These are phyloP conservation scores for Magnolia officinalis DNA, from an alignment of 164 flowering plant species.

Conservation along the genomic window DNA sequence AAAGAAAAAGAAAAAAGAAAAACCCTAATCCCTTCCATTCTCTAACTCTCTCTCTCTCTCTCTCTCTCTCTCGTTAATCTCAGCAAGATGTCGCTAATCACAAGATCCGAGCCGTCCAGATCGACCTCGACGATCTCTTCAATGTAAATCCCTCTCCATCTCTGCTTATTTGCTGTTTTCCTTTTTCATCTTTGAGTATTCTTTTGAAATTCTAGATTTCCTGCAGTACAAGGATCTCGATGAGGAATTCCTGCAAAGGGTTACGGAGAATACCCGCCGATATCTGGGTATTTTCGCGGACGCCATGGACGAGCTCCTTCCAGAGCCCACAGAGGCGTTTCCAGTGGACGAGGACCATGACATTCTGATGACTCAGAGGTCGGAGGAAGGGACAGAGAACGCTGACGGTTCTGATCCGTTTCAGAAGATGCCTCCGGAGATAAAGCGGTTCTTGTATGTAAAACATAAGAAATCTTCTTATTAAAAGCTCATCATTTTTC, in stretches of 20 bases:
- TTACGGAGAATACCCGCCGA: conserved; percentile 76
- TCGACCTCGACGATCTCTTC: conserved; percentile 75
- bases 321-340: conserved; percentile 82
- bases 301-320: conserved; percentile 85
- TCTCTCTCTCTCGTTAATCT: conserved; percentile 2
- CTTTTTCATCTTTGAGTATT: background rate
- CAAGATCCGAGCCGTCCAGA: conserved; percentile 55
- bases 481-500: no score
- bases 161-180: background rate
- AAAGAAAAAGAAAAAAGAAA: no score
- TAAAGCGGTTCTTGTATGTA: conserved; percentile 83
- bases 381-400: conserved; percentile 67
- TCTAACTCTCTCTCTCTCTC: background rate
- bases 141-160: conserved; percentile 35
- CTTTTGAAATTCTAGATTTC: background rate
- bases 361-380: conserved; percentile 82
- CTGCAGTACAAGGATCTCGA: conserved; percentile 77
- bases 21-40: background rate
- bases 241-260: conserved; percentile 71
- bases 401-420: conserved; percentile 61
- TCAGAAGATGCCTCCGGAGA: conserved; percentile 87
- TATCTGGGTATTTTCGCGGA: conserved; percentile 74
- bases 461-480: background rate
- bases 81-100: conserved; percentile 97
- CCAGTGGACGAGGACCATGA: conserved; percentile 78